Conservation (phyloP, 208 protist genomes). For the Crithidia brevicula region DNA sequence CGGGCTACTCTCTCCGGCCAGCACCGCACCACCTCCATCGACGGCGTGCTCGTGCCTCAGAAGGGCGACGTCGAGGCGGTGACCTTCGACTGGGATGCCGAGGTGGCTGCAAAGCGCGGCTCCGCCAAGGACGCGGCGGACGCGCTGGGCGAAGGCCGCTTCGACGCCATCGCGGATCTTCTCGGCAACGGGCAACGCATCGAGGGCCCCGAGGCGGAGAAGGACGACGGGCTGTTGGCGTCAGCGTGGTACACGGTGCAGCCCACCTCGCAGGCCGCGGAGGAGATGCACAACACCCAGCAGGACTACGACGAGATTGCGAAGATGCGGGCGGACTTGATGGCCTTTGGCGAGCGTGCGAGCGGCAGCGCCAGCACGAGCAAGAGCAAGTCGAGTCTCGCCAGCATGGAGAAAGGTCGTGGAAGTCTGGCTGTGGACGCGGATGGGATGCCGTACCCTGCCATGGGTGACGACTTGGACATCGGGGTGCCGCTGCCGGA, state of each 20-base stretch:
- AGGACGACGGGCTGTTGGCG: constrained; percentile 44
- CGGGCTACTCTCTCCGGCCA: constrained; percentile 16
- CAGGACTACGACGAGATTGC: constrained; percentile 87
- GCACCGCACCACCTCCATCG: constrained; percentile 41
- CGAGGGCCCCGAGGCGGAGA: constrained; percentile 17
- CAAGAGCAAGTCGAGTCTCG: constrained; percentile 81
- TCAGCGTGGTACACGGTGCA: constrained; percentile 85
- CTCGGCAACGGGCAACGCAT: constrained; percentile 36
- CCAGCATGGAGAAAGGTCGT: constrained; percentile 87
- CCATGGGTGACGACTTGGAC: constrained; percentile 70
- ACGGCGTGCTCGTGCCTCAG: constrained; percentile 59
- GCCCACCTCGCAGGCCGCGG: constrained; percentile 59
- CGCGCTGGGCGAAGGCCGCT: constrained; percentile 63
- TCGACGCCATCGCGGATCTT: constrained; percentile 83
- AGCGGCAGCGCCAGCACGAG: constrained; percentile 69
- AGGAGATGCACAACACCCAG: constrained; percentile 65
- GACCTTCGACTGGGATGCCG: constrained; percentile 69
- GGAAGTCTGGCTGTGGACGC: constrained; percentile 48
- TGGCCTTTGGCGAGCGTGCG: constrained; percentile 74
- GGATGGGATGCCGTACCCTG: constrained; percentile 46
- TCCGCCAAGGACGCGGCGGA: constrained; percentile 45
- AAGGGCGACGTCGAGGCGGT: constrained; percentile 81
- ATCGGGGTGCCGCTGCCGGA: constrained; percentile 83
- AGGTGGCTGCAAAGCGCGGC: constrained; percentile 25
- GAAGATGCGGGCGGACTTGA: constrained; percentile 78